Percentiles rank a stretch among this genome's conserved stretches.
Conservation (phyloP, 2,329 filamentous ascomycete genomes). For the Xylariaceae sp. region DNA sequence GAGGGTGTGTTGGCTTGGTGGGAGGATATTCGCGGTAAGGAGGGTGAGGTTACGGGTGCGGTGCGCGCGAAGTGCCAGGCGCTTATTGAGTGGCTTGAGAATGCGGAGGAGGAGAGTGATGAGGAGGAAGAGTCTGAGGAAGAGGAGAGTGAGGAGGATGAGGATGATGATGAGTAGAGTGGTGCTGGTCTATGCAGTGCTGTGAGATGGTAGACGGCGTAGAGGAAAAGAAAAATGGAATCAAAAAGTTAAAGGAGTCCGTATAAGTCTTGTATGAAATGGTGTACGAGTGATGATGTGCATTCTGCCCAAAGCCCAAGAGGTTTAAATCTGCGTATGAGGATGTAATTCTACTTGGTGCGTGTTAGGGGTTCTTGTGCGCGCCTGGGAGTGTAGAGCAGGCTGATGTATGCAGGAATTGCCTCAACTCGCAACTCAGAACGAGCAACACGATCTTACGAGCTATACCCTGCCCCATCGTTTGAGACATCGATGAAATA, state of each 20-base stretch:
- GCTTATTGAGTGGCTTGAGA: slow-evolving; percentile 78
- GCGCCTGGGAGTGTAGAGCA: too few relatives aligned
- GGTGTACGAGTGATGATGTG: too few relatives aligned
- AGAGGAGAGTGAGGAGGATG: slow-evolving; percentile 28
- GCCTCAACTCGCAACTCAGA: too few relatives aligned
- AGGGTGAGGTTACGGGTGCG: slow-evolving; percentile 61
- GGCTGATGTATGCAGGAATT: too few relatives aligned
- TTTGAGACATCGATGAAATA: too few relatives aligned
- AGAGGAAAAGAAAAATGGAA: background rate
- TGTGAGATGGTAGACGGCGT: too few relatives aligned
- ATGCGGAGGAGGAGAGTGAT: slow-evolving; percentile 67
- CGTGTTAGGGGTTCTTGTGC: too few relatives aligned
- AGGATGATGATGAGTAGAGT: slow-evolving; percentile 1
- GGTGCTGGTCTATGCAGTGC: background rate
- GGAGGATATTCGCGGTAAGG: slow-evolving; percentile 63
- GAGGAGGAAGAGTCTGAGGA: slow-evolving; percentile 53
- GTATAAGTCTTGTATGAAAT: background rate
- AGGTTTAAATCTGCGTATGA: too few relatives aligned
- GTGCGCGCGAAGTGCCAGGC: slow-evolving; percentile 70
- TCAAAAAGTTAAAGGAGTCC: background rate
- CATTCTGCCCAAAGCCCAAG: too few relatives aligned
- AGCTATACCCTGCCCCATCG: too few relatives aligned
- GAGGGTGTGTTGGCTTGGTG: slow-evolving; percentile 89
- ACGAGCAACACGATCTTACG: too few relatives aligned
- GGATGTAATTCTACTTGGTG: too few relatives aligned